These are phyloP conservation scores for Plasmodium inui DNA, from an alignment of 169 alveolate genomes.

Conservation along the genomic window DNA sequence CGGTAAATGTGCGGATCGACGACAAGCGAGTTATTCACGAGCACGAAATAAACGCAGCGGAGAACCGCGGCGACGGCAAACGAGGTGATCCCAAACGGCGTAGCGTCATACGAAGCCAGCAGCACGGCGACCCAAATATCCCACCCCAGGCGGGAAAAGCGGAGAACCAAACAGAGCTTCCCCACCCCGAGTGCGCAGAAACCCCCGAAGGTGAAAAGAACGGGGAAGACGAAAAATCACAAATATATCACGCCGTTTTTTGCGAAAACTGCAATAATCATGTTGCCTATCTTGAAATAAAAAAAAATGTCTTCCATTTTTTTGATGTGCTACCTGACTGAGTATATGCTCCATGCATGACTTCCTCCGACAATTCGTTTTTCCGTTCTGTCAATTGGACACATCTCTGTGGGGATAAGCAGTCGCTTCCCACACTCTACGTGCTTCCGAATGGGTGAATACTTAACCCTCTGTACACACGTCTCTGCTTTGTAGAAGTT, in stretches of 20 bases:
- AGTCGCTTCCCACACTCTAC: neutral
- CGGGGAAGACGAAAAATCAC: slow-evolving; percentile 4
- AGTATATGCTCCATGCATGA: neutral
- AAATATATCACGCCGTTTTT: slow-evolving; percentile 69
- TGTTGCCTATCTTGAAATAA: slow-evolving; percentile 66
- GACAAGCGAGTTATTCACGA: slow-evolving; percentile 31
- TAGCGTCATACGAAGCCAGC: neutral
- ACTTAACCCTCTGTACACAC: neutral
- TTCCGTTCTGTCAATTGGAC: neutral
- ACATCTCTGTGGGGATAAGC: neutral
- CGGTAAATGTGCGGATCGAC: slow-evolving; percentile 51
- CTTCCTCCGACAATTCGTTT: neutral
- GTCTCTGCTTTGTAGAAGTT: neutral
- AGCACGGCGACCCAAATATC: neutral
- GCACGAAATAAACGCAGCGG: slow-evolving; percentile 10
- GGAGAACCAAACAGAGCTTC: neutral
- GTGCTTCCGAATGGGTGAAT: neutral
- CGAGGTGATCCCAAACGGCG: neutral
- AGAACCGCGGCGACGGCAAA: neutral
- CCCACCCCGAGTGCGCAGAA: neutral
- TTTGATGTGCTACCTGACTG: slow-evolving; percentile 74
- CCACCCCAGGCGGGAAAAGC: neutral
- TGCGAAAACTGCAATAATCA: slow-evolving; percentile 71
- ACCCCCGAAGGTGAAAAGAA: neutral
- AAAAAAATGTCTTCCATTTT: slow-evolving; percentile 55